phyloP scores from a whole-genome alignment of 2,329 filamentous ascomycete genomes.

The Achaetomium macrosporum region DNA sequence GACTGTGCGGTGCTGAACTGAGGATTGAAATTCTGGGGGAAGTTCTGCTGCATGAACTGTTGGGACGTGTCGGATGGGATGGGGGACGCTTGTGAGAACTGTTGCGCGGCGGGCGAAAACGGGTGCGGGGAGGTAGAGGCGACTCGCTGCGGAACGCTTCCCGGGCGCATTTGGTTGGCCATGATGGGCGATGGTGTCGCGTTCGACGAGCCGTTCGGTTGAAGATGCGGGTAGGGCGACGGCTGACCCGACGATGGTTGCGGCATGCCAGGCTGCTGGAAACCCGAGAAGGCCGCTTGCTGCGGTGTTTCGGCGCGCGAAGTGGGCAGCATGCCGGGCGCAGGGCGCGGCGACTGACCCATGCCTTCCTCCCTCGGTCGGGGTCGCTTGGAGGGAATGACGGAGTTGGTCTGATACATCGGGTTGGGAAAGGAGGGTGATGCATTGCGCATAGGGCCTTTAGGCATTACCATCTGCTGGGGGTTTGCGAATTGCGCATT shows the following conservation, averaged over 20 bases:
- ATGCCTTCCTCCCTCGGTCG: constrained; percentile 78
- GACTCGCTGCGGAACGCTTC: constrained; percentile 71
- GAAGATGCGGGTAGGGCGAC: constrained; percentile 73
- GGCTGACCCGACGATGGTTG: constrained; percentile 59
- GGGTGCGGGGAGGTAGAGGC: constrained; percentile 89
- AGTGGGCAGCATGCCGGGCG: constrained; percentile 65
- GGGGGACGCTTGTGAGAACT: constrained; percentile 70
- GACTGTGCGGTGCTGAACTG: constrained; percentile 53
- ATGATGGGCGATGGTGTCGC: constrained; percentile 92
- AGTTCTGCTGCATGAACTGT: constrained; percentile 60
- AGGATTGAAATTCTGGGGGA: constrained; percentile 53
- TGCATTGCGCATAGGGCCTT: constrained; percentile 76
- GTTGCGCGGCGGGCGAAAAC: constrained; percentile 71
- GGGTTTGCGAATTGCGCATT: constrained; percentile 55
- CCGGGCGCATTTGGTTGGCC: constrained; percentile 68
- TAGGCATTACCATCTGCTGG: constrained; percentile 65
- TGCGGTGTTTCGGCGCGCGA: constrained; percentile 92
- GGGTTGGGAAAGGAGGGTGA: constrained; percentile 74
- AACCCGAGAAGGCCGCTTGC: constrained; percentile 66
- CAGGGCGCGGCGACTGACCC: constrained; percentile 72
- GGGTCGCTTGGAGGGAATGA: constrained; percentile 85
- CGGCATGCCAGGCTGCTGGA: constrained; percentile 56
- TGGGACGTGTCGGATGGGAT: constrained; percentile 74
- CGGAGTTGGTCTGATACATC: constrained; percentile 75
- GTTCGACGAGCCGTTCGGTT: constrained; percentile 72